phyloP scores from a whole-genome alignment of 768 basidiomycete genomes.

The Cyclocybe aegerita region DNA sequence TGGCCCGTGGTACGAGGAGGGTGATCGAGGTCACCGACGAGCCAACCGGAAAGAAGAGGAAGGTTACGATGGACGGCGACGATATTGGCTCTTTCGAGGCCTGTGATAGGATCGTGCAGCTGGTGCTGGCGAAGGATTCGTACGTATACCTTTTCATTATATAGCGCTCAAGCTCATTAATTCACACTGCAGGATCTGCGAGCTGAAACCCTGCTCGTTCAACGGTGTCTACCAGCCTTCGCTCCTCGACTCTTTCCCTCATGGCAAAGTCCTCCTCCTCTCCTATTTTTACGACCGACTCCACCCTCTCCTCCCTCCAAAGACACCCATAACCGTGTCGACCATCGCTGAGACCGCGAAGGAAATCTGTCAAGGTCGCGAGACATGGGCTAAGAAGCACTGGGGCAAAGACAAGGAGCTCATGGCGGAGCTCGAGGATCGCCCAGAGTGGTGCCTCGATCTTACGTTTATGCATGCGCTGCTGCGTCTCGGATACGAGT shows the following conservation, averaged over 20 bases:
- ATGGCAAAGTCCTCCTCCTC: conserved; percentile 84
- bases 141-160: conserved; percentile 39
- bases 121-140: conserved; percentile 95
- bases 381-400: conserved; percentile 52
- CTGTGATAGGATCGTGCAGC: conserved; percentile 78
- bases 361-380: conserved; percentile 71
- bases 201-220: conserved; percentile 93
- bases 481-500: conserved; percentile 88
- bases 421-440: conserved; percentile 66
- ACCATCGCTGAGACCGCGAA: conserved; percentile 64
- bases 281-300: conserved; percentile 99
- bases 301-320: conserved; percentile 59
- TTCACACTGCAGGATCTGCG: conserved; percentile 61
- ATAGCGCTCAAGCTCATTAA: not conserved
- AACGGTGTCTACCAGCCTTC: conserved; percentile 97
- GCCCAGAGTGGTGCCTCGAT: conserved; percentile 96
- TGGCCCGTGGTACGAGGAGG: conserved; percentile 64
- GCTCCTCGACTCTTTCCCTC: conserved; percentile 82
- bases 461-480: conserved; percentile 93
- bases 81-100: conserved; percentile 83
- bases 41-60: conserved; percentile 37
- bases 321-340: conserved; percentile 42
- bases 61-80: conserved; percentile 85
- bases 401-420: conserved; percentile 35
- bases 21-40: conserved; percentile 62